phyloP scores from a whole-genome alignment of 129 eudicot species.

The Tagetes patula region DNA sequence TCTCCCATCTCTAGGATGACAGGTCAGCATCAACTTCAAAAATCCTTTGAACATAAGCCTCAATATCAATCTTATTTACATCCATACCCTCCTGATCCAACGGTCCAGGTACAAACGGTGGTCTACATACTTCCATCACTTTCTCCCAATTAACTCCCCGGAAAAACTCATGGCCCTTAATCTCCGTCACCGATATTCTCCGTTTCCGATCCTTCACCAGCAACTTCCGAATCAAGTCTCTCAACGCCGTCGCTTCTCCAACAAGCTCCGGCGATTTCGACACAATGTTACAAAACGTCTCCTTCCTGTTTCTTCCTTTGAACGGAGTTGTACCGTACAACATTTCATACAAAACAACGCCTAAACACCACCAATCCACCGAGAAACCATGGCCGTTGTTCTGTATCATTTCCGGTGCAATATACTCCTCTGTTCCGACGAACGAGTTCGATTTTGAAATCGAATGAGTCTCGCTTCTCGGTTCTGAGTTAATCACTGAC shows the following conservation, averaged over 20 bases:
- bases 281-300: conserved; percentile 63
- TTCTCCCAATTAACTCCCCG: conserved; percentile 62
- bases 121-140: conserved; percentile 56
- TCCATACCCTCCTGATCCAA: conserved; percentile 47
- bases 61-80: conserved; percentile 67
- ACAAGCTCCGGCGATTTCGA: conserved; percentile 51
- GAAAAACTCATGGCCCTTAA: conserved; percentile 78
- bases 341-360: conserved; percentile 78
- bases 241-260: conserved; percentile 81
- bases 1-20: conserved; percentile 15
- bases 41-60: conserved; percentile 54
- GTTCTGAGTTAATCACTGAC: conserved; percentile 21
- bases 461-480: conserved; percentile 35
- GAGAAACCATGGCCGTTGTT: conserved; percentile 74
- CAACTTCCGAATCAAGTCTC: conserved; percentile 65
- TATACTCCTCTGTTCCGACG: conserved; percentile 98
- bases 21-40: conserved; percentile 37
- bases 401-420: conserved; percentile 74
- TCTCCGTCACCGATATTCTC: conserved; percentile 54
- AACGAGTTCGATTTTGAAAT: conserved; percentile 72
- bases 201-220: conserved; percentile 75
- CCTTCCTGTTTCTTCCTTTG: conserved; percentile 64
- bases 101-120: conserved; percentile 68
- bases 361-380: conserved; percentile 90
- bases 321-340: conserved; percentile 87